Evolutionary conservation across 108 stramenopile genomes (phyloP).

Genomic region (Skeletonema marinoi): DNA sequence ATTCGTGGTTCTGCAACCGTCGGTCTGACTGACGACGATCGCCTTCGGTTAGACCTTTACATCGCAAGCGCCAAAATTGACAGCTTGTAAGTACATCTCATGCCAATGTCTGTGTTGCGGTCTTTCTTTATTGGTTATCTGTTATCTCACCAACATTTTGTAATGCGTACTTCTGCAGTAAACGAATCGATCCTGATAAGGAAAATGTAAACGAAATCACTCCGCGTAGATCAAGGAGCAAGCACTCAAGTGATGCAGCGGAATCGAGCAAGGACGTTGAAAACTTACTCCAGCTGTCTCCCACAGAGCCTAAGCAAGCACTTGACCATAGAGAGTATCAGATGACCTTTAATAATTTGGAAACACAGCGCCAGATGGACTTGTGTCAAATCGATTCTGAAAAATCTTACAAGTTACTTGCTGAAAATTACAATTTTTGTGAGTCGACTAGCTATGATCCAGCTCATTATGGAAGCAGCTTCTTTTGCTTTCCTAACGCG

Average conservation of each 20-base stretch:
- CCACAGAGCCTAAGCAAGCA: background rate
- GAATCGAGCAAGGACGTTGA: background rate
- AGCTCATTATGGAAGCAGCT: background rate
- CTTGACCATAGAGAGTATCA: slow-evolving; percentile 12
- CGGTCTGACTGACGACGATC: slow-evolving; percentile 11
- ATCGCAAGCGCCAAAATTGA: slow-evolving; percentile 13
- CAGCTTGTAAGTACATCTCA: slow-evolving; percentile 24
- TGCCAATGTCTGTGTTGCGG: background rate
- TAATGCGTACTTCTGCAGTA: background rate
- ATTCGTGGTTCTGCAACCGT: background rate
- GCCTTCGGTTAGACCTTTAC: slow-evolving; percentile 26
- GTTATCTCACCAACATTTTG: background rate
- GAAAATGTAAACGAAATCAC: slow-evolving; percentile 3
- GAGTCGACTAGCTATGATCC: background rate
- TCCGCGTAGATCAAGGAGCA: slow-evolving; percentile 16
- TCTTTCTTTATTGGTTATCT: background rate
- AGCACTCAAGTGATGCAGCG: background rate
- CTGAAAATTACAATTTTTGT: slow-evolving; percentile 10
- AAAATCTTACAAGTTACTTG: slow-evolving; percentile 3
- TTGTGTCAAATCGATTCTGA: slow-evolving; percentile 1
- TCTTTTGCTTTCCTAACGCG: slow-evolving; percentile 2
- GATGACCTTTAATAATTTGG: background rate
- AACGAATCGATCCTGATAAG: slow-evolving; percentile 21
- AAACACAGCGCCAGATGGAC: slow-evolving; percentile 4
- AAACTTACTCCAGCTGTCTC: background rate